Evolutionary conservation across 2,329 filamentous ascomycete genomes (phyloP).

Genomic region (Macroventuria anomochaeta): DNA sequence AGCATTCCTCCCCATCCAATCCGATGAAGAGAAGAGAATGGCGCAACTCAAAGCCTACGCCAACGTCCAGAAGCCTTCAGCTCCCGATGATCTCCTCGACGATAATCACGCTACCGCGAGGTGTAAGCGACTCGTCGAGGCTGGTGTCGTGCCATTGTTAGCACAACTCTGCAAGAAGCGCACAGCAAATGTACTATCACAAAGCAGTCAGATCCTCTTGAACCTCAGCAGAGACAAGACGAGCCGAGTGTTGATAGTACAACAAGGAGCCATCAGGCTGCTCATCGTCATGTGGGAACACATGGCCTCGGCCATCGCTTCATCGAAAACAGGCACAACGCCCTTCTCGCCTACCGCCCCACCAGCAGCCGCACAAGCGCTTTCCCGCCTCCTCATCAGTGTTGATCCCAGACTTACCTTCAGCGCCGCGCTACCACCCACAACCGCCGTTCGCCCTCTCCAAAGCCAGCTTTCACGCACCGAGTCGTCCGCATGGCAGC

Average conservation of each 20-base stretch:
- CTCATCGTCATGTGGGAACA: conserved; percentile 73
- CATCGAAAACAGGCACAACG: conserved; percentile 50
- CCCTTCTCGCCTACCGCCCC: conserved; percentile 35
- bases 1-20: conserved; percentile 74
- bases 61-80: conserved; percentile 72
- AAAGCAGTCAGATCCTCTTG: conserved; percentile 78
- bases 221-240: conserved; percentile 76
- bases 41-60: conserved; percentile 93
- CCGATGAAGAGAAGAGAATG: conserved; percentile 93
- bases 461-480: conserved; percentile 74
- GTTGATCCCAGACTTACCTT: conserved; percentile 87
- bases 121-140: conserved; percentile 79
- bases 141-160: conserved; percentile 77
- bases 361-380: conserved; percentile 75
- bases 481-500: conserved; percentile 66
- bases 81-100: conserved; percentile 73
- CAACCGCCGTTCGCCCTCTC: conserved; percentile 82
- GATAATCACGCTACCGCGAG: conserved; percentile 76
- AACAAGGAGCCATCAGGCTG: conserved; percentile 91
- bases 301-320: conserved; percentile 55
- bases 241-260: conserved; percentile 79
- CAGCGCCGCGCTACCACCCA: conserved; percentile 73
- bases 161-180: conserved; percentile 76
- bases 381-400: conserved; percentile 85
- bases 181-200: conserved; percentile 71